Percentiles rank a stretch among this genome's conserved stretches.
phyloP scores from a whole-genome alignment of 1,284 basidiomycete genomes.

The Somion occarium region DNA sequence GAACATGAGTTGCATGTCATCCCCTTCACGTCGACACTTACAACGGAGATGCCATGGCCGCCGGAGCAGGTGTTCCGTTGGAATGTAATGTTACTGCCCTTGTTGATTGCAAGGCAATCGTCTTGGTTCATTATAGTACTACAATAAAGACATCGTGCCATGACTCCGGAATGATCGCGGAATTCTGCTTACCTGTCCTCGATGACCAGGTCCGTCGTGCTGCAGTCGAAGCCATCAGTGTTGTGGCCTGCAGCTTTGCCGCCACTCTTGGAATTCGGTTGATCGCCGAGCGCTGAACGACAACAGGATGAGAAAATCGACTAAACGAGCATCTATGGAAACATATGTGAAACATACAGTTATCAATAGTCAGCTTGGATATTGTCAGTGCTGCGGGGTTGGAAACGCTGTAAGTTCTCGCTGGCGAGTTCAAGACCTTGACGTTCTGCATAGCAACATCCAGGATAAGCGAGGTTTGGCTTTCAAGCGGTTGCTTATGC shows the following conservation, averaged over 20 bases:
- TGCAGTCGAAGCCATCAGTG: constrained; percentile 54
- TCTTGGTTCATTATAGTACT: constrained; percentile 38
- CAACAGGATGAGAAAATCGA: not conserved
- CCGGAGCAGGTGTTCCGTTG: constrained; percentile 47
- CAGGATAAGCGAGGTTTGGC: not conserved
- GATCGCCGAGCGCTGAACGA: constrained; percentile 29
- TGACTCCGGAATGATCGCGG: not conserved
- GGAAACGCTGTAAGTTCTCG: constrained; percentile 29
- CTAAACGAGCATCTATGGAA: not conserved
- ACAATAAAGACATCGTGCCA: constrained; percentile 5
- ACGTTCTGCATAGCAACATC: constrained; percentile 22
- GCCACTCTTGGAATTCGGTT: constrained; percentile 40
- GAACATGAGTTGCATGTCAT: no score
- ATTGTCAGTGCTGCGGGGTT: constrained; percentile 28
- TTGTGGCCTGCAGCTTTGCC: constrained; percentile 33
- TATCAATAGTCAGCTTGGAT: constrained; percentile 31
- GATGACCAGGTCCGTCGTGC: constrained; percentile 40
- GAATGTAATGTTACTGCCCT: constrained; percentile 51
- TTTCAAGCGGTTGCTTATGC: constrained; percentile 6
- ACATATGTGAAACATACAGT: constrained; percentile 25
- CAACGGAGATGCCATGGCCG: constrained; percentile 59
- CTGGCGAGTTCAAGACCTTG: constrained; percentile 36
- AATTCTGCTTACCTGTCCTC: constrained; percentile 26
- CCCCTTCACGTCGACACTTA: no score
- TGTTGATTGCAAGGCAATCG: constrained; percentile 61